A percentile compares a stretch with the other conserved stretches of the same genome.
Evolutionary conservation across 176 grass and related monocot species (phyloP).

Genomic region (Triticum timopheevii): DNA sequence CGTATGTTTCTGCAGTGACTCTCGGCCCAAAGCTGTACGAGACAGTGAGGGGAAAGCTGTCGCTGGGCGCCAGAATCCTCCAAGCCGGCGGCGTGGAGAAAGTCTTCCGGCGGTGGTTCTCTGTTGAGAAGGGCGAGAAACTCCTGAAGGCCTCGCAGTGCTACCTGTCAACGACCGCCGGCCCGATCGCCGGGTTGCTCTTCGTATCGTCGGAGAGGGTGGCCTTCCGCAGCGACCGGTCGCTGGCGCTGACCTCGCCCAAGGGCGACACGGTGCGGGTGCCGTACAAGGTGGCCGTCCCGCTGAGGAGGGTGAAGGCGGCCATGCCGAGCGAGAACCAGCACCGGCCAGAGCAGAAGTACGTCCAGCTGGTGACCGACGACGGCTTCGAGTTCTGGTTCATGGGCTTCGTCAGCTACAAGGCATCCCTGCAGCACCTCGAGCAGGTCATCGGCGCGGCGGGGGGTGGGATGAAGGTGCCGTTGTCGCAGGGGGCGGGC

Average conservation of each 20-base stretch:
- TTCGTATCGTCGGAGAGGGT: conserved; percentile 61
- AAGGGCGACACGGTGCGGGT: conserved; percentile 36
- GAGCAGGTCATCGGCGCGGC: conserved; percentile 42
- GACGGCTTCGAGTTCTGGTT: conserved; percentile 99
- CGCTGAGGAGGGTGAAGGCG: conserved; percentile 50
- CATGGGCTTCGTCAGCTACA: conserved; percentile 68
- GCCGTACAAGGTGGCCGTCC: conserved; percentile 82
- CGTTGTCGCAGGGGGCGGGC: too few species aligned
- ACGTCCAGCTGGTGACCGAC: conserved; percentile 62
- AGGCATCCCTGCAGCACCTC: conserved; percentile 54
- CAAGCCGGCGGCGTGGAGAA: conserved; percentile 76
- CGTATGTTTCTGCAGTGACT: conserved; percentile 36
- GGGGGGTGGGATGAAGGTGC: too few species aligned
- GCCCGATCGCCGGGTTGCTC: conserved; percentile 76
- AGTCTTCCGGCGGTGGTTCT: conserved; percentile 68
- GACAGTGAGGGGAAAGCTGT: conserved; percentile 82
- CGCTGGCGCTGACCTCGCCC: conserved; percentile 43
- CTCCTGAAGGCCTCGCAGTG: conserved; percentile 77
- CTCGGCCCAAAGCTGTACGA: conserved; percentile 71
- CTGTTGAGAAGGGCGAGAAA: conserved; percentile 52
- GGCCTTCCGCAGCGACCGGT: conserved; percentile 70
- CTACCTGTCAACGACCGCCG: conserved; percentile 72
- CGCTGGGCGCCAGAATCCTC: conserved; percentile 61
- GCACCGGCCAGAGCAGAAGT: conserved; percentile 77
- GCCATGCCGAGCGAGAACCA: conserved; percentile 50